phyloP scores from a whole-genome alignment of 768 basidiomycete species.

The Daedaleopsis nitida region DNA sequence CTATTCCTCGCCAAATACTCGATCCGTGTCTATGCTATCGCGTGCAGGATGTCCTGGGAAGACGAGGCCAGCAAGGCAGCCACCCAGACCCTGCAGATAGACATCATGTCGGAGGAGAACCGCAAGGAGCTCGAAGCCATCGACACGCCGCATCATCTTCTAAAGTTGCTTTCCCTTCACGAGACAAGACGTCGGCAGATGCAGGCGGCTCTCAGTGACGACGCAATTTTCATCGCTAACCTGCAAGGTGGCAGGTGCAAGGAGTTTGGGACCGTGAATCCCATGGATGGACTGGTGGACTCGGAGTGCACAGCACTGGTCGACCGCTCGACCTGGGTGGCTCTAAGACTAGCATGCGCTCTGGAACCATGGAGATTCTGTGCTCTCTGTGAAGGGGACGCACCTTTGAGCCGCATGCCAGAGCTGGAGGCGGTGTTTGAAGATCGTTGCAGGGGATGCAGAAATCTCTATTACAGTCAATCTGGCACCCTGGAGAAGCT shows the following conservation, averaged over 20 bases:
- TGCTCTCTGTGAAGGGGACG: too few species aligned
- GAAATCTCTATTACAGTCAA: too few species aligned
- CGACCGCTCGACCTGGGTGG: neutral
- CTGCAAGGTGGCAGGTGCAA: constrained; percentile 8
- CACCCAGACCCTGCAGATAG: constrained; percentile 40
- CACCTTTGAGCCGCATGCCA: too few species aligned
- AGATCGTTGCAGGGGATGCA: too few species aligned
- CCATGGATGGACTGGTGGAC: too few species aligned
- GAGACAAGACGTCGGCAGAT: neutral
- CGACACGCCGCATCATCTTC: constrained; percentile 34
- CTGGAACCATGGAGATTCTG: too few species aligned
- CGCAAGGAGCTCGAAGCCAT: constrained; percentile 35
- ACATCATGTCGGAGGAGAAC: constrained; percentile 39
- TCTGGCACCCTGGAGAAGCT: too few species aligned
- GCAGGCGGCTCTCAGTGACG: neutral
- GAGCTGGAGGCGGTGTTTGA: too few species aligned
- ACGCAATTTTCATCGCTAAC: neutral
- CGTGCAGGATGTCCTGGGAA: constrained; percentile 45
- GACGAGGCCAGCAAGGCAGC: constrained; percentile 46
- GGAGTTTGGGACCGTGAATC: too few species aligned
- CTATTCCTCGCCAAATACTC: neutral
- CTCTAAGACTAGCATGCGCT: too few species aligned
- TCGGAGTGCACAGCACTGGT: neutral
- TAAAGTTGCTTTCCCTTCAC: constrained; percentile 43
- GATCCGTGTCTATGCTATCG: constrained; percentile 49